Conservation (phyloP, 768 basidiomycete genomes). For the Kwoniella shandongensis region DNA sequence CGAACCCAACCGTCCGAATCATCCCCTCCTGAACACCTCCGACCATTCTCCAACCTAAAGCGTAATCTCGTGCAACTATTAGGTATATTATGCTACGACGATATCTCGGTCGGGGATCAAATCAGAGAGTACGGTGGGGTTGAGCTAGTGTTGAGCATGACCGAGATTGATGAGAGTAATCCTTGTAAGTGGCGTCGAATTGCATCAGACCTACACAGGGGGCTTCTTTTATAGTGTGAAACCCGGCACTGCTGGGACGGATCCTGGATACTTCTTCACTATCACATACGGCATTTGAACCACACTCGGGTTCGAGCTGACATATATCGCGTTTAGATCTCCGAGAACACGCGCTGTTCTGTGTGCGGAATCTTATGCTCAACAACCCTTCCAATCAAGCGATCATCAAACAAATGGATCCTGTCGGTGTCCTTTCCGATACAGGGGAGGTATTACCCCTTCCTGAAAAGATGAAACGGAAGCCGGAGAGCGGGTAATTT, state of each 20-base stretch:
- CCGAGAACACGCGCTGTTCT: conserved; percentile 86
- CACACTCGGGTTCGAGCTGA: conserved; percentile 12
- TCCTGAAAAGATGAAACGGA: conserved; percentile 38
- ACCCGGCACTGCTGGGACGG: too few species aligned
- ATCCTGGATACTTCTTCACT: too few species aligned
- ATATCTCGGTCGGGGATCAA: conserved; percentile 70
- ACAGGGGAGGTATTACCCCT: conserved; percentile 57
- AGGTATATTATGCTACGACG: conserved; percentile 70
- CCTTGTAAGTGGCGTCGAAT: conserved; percentile 71
- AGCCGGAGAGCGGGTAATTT: not conserved
- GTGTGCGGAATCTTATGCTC: conserved; percentile 74
- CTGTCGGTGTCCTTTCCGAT: conserved; percentile 62
- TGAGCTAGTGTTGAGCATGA: conserved; percentile 78
- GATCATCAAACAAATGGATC: conserved; percentile 71
- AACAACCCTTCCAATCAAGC: conserved; percentile 76
- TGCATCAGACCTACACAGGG: too few species aligned
- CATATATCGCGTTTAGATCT: conserved; percentile 61
- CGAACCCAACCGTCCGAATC: conserved; percentile 49
- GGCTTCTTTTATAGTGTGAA: not conserved
- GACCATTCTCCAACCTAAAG: conserved; percentile 78
- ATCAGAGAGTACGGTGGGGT: conserved; percentile 71
- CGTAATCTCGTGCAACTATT: conserved; percentile 84
- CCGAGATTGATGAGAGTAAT: conserved; percentile 85
- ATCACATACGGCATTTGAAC: too few species aligned
- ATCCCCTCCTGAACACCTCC: conserved; percentile 55